phyloP scores from a whole-genome alignment of 73 alveolate species.

The Paramecium pentaurelia region DNA sequence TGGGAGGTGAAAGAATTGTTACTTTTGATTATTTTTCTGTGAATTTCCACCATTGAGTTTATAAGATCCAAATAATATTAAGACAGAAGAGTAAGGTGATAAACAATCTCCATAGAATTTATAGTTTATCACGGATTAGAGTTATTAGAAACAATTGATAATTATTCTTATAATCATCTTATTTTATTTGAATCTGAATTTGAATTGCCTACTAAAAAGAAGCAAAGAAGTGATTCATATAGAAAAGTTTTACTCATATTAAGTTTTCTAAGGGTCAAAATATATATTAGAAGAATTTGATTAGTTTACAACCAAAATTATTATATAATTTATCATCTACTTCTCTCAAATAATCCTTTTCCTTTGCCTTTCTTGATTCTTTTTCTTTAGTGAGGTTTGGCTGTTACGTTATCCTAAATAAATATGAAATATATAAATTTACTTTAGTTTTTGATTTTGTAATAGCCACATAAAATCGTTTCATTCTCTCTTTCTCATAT shows the following conservation, averaged over 20 bases:
- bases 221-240: neutral
- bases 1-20: neutral
- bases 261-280: neutral
- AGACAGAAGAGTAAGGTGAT: neutral
- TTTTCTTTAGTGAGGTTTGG: neutral
- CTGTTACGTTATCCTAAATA: neutral
- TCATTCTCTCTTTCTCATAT: slow-evolving; percentile 30
- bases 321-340: neutral
- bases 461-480: slow-evolving; percentile 13
- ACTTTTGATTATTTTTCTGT: neutral
- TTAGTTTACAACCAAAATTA: neutral
- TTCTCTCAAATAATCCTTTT: slow-evolving; percentile 23
- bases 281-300: neutral
- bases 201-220: neutral
- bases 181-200: neutral
- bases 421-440: neutral
- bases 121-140: neutral
- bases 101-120: neutral
- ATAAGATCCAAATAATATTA: neutral
- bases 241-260: neutral
- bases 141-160: neutral
- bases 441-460: slow-evolving; percentile 19
- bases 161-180: slow-evolving; percentile 5
- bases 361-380: neutral
- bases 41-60: neutral